phyloP scores from a whole-genome alignment of 2,329 filamentous ascomycete species.

The Pestalotiopsis sp. region DNA sequence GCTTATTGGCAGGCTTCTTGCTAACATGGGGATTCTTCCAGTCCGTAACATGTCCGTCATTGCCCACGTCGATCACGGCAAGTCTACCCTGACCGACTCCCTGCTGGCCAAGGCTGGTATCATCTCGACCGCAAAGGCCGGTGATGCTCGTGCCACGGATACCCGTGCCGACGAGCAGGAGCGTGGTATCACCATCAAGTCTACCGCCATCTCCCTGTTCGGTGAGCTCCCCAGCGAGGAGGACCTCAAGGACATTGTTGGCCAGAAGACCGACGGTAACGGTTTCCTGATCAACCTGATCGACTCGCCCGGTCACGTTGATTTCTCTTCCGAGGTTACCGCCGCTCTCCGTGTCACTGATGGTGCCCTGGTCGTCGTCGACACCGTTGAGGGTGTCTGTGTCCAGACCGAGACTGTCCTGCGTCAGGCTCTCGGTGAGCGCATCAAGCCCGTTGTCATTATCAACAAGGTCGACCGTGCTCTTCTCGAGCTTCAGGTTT shows the following conservation, averaged over 20 bases:
- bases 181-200: conserved; percentile 99
- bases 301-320: conserved; percentile 99
- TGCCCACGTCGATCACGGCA: conserved; percentile 99
- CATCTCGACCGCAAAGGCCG: conserved; percentile 95
- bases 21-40: conserved; percentile 70
- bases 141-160: conserved; percentile 94
- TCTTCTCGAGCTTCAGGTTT: conserved; percentile 97
- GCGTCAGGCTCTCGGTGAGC: conserved; percentile 98
- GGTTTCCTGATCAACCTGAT: conserved; percentile 99
- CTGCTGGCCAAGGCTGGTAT: conserved; percentile 99
- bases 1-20: conserved; percentile 34
- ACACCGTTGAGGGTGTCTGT: conserved; percentile 99
- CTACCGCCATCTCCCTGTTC: conserved; percentile 98
- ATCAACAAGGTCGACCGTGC: conserved; percentile 99
- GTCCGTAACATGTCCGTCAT: conserved; percentile 99
- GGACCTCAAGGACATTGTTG: conserved; percentile 92
- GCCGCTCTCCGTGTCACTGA: conserved; percentile 99
- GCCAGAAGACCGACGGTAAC: conserved; percentile 84
- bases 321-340: conserved; percentile 99
- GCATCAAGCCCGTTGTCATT: conserved; percentile 99
- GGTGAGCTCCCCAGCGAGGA: conserved; percentile 79
- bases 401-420: conserved; percentile 99
- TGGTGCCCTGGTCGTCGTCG: conserved; percentile 98
- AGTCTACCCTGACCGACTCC: conserved; percentile 99
- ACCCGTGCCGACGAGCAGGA: conserved; percentile 98